Evolutionary conservation across 208 protist genomes (phyloP).

Genomic region (Leishmania guyanensis): DNA sequence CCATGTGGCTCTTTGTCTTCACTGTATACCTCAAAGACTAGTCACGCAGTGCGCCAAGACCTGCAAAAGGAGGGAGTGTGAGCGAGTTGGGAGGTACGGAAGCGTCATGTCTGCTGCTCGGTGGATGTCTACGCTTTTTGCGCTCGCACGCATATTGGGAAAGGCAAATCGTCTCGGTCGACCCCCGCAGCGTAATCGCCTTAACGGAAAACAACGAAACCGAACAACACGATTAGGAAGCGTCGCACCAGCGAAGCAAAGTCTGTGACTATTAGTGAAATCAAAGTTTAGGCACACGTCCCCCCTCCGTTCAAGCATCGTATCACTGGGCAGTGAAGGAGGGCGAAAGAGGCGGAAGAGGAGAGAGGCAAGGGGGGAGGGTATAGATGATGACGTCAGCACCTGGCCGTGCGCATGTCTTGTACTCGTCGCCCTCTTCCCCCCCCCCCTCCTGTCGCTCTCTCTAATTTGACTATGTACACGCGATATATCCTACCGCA

Average conservation of each 20-base stretch:
- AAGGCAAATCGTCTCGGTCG: too few relatives aligned
- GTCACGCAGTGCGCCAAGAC: neutral
- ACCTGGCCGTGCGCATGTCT: neutral
- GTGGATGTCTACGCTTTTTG: neutral
- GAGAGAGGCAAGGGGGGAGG: neutral
- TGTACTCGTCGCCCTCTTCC: neutral
- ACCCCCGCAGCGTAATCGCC: neutral
- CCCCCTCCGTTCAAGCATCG: neutral
- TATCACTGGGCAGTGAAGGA: neutral
- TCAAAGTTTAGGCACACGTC: neutral
- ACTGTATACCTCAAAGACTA: constrained; percentile 29
- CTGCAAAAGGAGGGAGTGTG: neutral
- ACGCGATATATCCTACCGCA: neutral
- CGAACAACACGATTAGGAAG: too few relatives aligned
- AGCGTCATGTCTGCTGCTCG: neutral
- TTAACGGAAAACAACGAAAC: neutral
- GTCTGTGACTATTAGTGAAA: too few relatives aligned
- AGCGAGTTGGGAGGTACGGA: neutral
- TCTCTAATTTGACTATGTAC: neutral
- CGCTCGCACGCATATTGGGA: neutral
- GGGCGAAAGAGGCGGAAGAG: constrained; percentile 1
- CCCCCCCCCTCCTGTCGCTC: neutral
- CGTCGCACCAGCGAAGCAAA: neutral
- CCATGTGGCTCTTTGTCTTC: constrained; percentile 55
- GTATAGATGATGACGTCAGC: neutral